phyloP scores from a whole-genome alignment of 2,329 filamentous ascomycete genomes.

The Dissoconium aciculare region DNA sequence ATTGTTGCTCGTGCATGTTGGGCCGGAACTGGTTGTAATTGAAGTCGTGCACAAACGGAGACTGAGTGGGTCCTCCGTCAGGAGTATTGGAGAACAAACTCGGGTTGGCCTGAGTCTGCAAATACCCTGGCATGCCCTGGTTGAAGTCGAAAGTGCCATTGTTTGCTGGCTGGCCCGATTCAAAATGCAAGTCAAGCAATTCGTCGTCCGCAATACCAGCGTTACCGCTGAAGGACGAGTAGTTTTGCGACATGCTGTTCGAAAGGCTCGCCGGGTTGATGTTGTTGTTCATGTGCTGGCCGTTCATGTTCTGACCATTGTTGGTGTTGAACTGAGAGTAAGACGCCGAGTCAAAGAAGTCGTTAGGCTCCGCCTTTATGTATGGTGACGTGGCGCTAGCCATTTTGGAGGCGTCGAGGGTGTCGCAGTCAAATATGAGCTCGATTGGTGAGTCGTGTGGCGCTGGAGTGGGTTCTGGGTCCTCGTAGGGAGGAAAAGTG shows the following conservation, averaged over 20 bases:
- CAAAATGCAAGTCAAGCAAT: constrained; percentile 53
- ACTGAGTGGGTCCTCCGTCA: constrained; percentile 81
- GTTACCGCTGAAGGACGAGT: constrained; percentile 60
- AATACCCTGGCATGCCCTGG: constrained; percentile 35
- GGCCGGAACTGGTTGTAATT: constrained; percentile 62
- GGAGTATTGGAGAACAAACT: constrained; percentile 75
- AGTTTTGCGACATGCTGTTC: constrained; percentile 46
- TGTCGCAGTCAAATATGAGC: constrained; percentile 19
- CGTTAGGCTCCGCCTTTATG: constrained; percentile 55
- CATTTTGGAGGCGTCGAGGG: constrained; percentile 28
- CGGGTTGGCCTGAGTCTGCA: constrained; percentile 46
- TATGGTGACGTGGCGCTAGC: constrained; percentile 43
- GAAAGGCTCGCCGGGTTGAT: constrained; percentile 77
- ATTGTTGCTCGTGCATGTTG: constrained; percentile 41
- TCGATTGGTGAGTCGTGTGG: constrained; percentile 21
- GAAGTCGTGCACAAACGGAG: constrained; percentile 66
- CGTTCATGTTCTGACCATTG: constrained; percentile 11
- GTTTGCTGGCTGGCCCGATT: constrained; percentile 20
- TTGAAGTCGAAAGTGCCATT: constrained; percentile 27
- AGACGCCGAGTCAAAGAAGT: constrained; percentile 39
- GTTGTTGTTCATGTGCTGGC: constrained; percentile 21
- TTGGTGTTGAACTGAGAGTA: constrained; percentile 19
- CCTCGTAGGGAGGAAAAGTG: constrained; percentile 22
- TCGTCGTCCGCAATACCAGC: constrained; percentile 80
- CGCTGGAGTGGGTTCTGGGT: constrained; percentile 13